Evolutionary conservation across 257 asterid species (phyloP), one percentile per base, ranked within the genome.

Genomic region (Nicotiana undulata): DNA sequence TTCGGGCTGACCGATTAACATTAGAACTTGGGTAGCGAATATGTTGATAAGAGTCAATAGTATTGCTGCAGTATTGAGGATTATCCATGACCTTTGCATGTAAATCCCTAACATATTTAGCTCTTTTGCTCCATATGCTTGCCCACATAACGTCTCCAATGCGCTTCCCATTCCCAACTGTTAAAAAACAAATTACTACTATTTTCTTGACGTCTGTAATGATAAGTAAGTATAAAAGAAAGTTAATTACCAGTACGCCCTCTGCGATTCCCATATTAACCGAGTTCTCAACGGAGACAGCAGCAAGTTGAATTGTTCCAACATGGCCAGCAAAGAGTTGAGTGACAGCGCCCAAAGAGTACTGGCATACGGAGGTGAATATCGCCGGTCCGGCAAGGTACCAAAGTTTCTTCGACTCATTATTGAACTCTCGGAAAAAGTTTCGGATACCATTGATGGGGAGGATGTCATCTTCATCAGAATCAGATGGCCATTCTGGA

Each of bases 61-160:
- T 26, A 81, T 24, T 11, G 80, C 56, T 58, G 80, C 46, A 56
- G 12, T 32, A 20, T 40, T 26, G 32, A 81, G 49, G 34, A 81
- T 81, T 20, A 81, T 40, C 84, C 84, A 81, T 74, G 84, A 81
- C n/a, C 84, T 46, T n/a, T 82, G 84, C 84, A 82, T 82, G 6
- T 82, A 82, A 32, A 82, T 40, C 5, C 85, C 82, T 4, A 82
- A 28, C 78, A 82, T 77, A 11, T 77, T 61, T 15, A 22, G 22
- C 4, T 77, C 77, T 65, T 56, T 56, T 6, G 85, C 85, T 18
- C 85, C 85, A 58, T n/a, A 77, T 31, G 81, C 82, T 65, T 82
- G 85, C 3, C 85, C 85, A 58, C 85, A 82, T 9, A 82, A 79
- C 12, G 82, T 82, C 78, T 77, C 82, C 18, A 82, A 20, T 52